phyloP scores from a whole-genome alignment of 2,329 filamentous ascomycete species.

The Hypoxylon sp. region DNA sequence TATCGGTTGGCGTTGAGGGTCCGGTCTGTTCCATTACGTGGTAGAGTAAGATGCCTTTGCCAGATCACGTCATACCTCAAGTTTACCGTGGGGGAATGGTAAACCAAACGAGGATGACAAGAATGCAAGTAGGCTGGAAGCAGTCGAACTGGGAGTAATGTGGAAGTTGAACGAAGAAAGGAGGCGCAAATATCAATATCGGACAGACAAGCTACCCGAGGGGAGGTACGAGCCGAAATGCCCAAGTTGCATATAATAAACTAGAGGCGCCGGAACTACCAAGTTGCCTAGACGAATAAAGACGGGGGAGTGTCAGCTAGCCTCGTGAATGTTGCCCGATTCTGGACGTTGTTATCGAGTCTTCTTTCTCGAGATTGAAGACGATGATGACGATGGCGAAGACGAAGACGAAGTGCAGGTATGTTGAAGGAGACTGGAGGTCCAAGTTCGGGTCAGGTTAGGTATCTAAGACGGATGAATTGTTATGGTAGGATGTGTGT shows the following conservation, averaged over 20 bases:
- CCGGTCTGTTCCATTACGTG: slow-evolving; percentile 68
- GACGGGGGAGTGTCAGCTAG: slow-evolving; percentile 20
- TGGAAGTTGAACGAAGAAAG: slow-evolving; percentile 26
- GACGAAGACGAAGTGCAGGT: not conserved
- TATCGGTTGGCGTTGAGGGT: slow-evolving; percentile 48
- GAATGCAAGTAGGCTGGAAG: slow-evolving; percentile 42
- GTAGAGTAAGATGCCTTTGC: slow-evolving; percentile 54
- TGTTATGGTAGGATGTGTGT: slow-evolving; percentile 3
- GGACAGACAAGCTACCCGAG: slow-evolving; percentile 17
- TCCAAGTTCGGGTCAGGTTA: slow-evolving; percentile 5
- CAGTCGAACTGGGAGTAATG: slow-evolving; percentile 26
- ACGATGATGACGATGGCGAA: not conserved
- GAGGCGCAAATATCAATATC: slow-evolving; percentile 29
- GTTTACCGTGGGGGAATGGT: slow-evolving; percentile 48
- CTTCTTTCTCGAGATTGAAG: slow-evolving; percentile 6
- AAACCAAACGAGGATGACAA: slow-evolving; percentile 51
- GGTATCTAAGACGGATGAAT: slow-evolving; percentile 19
- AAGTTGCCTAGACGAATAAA: slow-evolving; percentile 21
- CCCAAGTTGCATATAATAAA: slow-evolving; percentile 21
- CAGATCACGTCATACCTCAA: slow-evolving; percentile 58
- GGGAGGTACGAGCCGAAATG: slow-evolving; percentile 26
- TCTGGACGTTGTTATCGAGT: slow-evolving; percentile 6
- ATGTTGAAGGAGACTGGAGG: not conserved
- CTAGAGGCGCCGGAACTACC: slow-evolving; percentile 7
- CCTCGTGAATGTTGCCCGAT: slow-evolving; percentile 7